phyloP scores from a whole-genome alignment of 2,329 filamentous ascomycete species.

The Chaetothyriales sp. region DNA sequence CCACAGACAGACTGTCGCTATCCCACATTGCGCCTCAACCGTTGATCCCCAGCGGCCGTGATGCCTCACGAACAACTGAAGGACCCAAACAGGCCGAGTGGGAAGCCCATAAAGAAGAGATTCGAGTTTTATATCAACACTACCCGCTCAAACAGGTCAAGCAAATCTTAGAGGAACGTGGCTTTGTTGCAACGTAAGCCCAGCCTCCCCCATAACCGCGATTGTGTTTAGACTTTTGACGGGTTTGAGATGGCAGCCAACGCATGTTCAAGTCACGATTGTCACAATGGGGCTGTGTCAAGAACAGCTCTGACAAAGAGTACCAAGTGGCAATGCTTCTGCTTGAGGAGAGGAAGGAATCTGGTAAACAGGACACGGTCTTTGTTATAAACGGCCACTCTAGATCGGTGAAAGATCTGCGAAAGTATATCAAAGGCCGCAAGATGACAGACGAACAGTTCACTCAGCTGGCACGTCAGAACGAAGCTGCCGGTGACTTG shows the following conservation, averaged over 20 bases:
- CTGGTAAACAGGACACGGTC: constrained; percentile 12
- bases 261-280: constrained; percentile 13
- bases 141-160: constrained; percentile 15
- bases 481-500: constrained; percentile 5
- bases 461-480: constrained; percentile 10
- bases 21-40: constrained; percentile 4
- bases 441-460: constrained; percentile 17
- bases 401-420: constrained; percentile 15
- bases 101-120: constrained; percentile 15
- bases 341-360: constrained; percentile 11
- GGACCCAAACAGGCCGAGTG: constrained; percentile 12
- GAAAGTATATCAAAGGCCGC: constrained; percentile 17
- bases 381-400: constrained; percentile 16
- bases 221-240: neutral
- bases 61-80: constrained; percentile 6
- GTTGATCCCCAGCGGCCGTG: neutral
- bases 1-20: constrained; percentile 5
- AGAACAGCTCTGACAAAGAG: constrained; percentile 18
- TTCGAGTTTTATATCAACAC: constrained; percentile 12
- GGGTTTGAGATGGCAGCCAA: constrained; percentile 1
- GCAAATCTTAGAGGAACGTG: constrained; percentile 12
- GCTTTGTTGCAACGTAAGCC: constrained; percentile 17
- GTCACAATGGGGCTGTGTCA: constrained; percentile 15
- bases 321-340: constrained; percentile 16
- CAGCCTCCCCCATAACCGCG: neutral